Evolutionary conservation across 139 green algal species (phyloP).

Genomic region (Astrephomene gubernaculifera): DNA sequence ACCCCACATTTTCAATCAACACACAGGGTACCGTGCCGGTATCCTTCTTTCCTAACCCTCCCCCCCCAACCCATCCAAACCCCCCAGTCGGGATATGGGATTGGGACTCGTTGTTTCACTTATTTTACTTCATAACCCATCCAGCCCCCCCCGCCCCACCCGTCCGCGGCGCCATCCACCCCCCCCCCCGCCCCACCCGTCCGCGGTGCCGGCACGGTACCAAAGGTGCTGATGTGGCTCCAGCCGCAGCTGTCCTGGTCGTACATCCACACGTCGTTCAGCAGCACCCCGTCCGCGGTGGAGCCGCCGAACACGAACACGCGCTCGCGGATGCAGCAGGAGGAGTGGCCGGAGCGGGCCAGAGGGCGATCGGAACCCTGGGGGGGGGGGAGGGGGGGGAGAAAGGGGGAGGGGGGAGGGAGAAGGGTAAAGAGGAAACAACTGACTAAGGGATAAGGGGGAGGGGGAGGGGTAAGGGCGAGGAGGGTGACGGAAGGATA

Average conservation of each 20-base stretch:
- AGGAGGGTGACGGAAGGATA: too few species aligned
- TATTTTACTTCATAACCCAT: too few species aligned
- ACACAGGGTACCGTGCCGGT: too few species aligned
- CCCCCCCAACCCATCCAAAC: too few species aligned
- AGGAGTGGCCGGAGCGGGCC: slow-evolving; percentile 60
- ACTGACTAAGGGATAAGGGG: too few species aligned
- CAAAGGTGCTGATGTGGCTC: slow-evolving; percentile 66
- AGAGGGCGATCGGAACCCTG: slow-evolving; percentile 58
- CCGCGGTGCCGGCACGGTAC: slow-evolving; percentile 53
- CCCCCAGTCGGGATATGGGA: too few species aligned
- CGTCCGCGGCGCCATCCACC: slow-evolving; percentile 51
- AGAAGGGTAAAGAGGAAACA: too few species aligned
- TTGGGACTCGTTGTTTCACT: too few species aligned
- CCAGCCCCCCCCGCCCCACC: too few species aligned
- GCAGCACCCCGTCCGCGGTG: slow-evolving; percentile 60
- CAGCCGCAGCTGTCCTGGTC: slow-evolving; percentile 73
- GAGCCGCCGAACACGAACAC: slow-evolving; percentile 82
- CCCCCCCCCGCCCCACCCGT: slow-evolving; percentile 52
- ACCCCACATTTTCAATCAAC: too few species aligned
- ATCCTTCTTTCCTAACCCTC: too few species aligned
- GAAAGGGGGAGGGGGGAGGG: not conserved
- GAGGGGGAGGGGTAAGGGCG: too few species aligned
- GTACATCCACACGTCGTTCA: slow-evolving; percentile 82
- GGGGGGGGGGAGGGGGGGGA: not conserved
- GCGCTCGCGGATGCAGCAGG: slow-evolving; percentile 67